Conservation (phyloP, 2,329 filamentous ascomycete genomes). For the Colletotrichum sansevieriae region DNA sequence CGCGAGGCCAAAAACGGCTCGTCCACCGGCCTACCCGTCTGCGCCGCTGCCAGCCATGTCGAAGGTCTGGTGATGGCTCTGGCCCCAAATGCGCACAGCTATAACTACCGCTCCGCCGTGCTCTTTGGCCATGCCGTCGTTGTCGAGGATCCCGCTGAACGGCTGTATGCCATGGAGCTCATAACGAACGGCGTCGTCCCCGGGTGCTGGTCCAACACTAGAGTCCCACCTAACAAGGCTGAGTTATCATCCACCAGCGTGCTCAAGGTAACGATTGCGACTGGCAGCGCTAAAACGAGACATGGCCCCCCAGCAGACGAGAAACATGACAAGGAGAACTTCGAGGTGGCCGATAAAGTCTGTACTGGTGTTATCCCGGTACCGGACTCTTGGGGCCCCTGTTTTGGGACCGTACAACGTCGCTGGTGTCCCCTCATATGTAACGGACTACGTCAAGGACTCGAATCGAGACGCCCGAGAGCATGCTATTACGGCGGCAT, state of each 20-base stretch:
- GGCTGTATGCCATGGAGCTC: constrained; percentile 81
- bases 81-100: constrained; percentile 84
- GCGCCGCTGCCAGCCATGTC: constrained; percentile 78
- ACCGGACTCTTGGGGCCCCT: constrained; percentile 72
- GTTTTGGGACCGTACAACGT: constrained; percentile 71
- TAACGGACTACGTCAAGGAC: constrained; percentile 59
- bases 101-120: constrained; percentile 87
- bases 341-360: constrained; percentile 54
- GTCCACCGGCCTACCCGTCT: constrained; percentile 74
- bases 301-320: constrained; percentile 73
- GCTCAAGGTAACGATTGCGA: constrained; percentile 75
- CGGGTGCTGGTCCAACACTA: constrained; percentile 75
- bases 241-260: constrained; percentile 84
- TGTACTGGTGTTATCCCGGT: constrained; percentile 74
- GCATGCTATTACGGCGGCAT: constrained; percentile 45
- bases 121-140: constrained; percentile 80
- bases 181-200: constrained; percentile 82
- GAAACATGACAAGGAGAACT: constrained; percentile 60
- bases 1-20: constrained; percentile 22
- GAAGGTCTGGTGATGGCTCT: constrained; percentile 86
- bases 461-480: constrained; percentile 49
- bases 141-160: constrained; percentile 77
- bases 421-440: constrained; percentile 68
- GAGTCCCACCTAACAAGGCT: constrained; percentile 77
- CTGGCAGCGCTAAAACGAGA: constrained; percentile 82